phyloP scores from a whole-genome alignment of 1,284 basidiomycete species.

The Irpex sp. region DNA sequence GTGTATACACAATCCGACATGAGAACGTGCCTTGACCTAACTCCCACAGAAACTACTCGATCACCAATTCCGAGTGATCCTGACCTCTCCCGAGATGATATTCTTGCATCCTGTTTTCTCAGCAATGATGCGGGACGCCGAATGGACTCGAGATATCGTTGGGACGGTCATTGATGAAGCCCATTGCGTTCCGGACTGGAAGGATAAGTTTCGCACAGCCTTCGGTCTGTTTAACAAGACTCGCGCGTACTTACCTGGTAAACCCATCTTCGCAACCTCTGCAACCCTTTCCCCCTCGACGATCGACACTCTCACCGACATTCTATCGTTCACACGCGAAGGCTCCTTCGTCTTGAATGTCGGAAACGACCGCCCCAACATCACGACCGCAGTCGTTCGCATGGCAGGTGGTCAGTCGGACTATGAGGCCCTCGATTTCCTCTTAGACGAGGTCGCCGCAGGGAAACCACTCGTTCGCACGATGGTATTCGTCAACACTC shows the following conservation, averaged over 20 bases:
- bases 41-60: slow-evolving; percentile 24
- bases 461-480: not conserved
- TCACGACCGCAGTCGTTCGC: slow-evolving; percentile 5
- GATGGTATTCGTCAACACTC: not conserved
- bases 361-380: slow-evolving; percentile 19
- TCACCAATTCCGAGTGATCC: slow-evolving; percentile 22
- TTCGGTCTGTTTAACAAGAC: slow-evolving; percentile 16
- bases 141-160: slow-evolving; percentile 19
- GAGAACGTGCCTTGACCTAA: too few relatives aligned
- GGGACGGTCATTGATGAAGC: slow-evolving; percentile 33
- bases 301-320: slow-evolving; percentile 5
- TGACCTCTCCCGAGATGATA: slow-evolving; percentile 35
- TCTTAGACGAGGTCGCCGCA: not conserved
- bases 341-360: slow-evolving; percentile 13
- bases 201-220: slow-evolving; percentile 18
- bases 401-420: slow-evolving; percentile 5
- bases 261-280: slow-evolving; percentile 18
- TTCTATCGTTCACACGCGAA: slow-evolving; percentile 1
- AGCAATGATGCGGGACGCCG: slow-evolving; percentile 15
- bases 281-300: slow-evolving; percentile 14
- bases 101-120: slow-evolving; percentile 28
- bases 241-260: slow-evolving; percentile 9
- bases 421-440: slow-evolving; percentile 1
- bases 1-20: too few relatives aligned
- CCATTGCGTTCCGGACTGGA: slow-evolving; percentile 28